Evolutionary conservation across 257 asterid species (phyloP), one percentile per base, ranked within the genome.

Genomic region (Verbascum thapsus): DNA sequence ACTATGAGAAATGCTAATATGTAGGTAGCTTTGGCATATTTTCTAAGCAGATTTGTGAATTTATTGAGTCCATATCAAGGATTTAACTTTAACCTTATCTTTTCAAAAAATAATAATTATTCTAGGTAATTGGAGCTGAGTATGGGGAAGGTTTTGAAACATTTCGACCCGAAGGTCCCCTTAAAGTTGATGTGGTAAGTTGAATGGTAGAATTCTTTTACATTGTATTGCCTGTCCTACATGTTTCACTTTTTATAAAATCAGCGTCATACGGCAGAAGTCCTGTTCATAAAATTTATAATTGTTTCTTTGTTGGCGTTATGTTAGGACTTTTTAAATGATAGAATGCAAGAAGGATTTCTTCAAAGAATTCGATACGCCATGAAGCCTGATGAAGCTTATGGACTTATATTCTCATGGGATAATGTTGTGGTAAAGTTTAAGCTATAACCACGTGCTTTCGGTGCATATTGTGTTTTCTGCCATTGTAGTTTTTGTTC

Each of bases 321-420:
- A 38, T 65, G 49, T 60, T 75, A 89, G 97, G 97, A 92, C 59
- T 89, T 83, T 72, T 72, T 89, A 52, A 92, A 92, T 73, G 99
- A 92, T 59, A 80, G 83, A 74, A 79, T 89, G 79, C 96, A 92
- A 82, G 97, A 85, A 71, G 96, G 99, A 49, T 92, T 89, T 74
- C 95, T 92, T 59, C 78, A 85, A 60, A 79, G 96, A 70, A 92
- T 92, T 71, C 94, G 96, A 23, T 92, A 92, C 48, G 94, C 99
- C 5, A 92, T 92, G 99, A 92, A 89, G 81, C 99, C 99, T 35
- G 99, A 92, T 49, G 99, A 92, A 78, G 99, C 97, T 54, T 89
- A 92, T 72, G 99, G 99, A 8, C 95, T 92, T 61, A 81, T 92
- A 72, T 92, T 92, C 81, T 87, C 99, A 47, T 92, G 96, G 97